phyloP scores from a whole-genome alignment of 2,329 filamentous ascomycete species.

The Calonectria honghensis region DNA sequence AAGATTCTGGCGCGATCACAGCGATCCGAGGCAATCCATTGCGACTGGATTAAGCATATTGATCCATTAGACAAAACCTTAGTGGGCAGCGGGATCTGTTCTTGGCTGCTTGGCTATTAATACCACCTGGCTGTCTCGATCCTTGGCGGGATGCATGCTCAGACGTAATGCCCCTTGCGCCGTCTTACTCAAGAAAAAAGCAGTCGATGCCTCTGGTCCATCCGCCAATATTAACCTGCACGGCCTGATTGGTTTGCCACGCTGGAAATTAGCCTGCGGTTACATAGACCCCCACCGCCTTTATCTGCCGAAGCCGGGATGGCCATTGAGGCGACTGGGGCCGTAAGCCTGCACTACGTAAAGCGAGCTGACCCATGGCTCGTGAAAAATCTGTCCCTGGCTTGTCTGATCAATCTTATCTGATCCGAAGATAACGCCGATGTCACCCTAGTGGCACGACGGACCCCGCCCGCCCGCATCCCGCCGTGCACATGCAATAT shows the following conservation, averaged over 20 bases:
- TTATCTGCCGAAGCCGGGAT: slow-evolving; percentile 16
- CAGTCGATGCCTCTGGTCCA: not conserved
- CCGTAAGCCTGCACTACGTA: not conserved
- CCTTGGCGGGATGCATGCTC: not conserved
- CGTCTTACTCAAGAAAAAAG: not conserved
- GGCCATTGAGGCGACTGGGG: not conserved
- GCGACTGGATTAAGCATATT: not conserved
- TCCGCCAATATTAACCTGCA: not conserved
- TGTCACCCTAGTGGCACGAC: not conserved
- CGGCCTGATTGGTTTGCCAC: not conserved
- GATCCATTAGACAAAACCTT: not conserved
- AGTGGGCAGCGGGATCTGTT: not conserved
- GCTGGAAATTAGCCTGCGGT: not conserved
- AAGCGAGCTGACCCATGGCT: not conserved
- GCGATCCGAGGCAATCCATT: not conserved
- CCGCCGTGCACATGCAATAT: slow-evolving; percentile 4
- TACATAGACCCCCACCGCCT: not conserved
- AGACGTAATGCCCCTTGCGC: not conserved
- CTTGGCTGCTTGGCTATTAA: not conserved
- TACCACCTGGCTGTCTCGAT: not conserved
- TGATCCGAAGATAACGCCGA: slow-evolving; percentile 23
- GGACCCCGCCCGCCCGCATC: slow-evolving; percentile 1
- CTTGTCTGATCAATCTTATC: slow-evolving; percentile 23
- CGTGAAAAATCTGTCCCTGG: slow-evolving; percentile 1
- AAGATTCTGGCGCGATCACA: not conserved